Evolutionary conservation across 768 basidiomycete genomes (phyloP), one percentile per base, ranked within the genome.

Genomic region (Podaxis sp.): DNA sequence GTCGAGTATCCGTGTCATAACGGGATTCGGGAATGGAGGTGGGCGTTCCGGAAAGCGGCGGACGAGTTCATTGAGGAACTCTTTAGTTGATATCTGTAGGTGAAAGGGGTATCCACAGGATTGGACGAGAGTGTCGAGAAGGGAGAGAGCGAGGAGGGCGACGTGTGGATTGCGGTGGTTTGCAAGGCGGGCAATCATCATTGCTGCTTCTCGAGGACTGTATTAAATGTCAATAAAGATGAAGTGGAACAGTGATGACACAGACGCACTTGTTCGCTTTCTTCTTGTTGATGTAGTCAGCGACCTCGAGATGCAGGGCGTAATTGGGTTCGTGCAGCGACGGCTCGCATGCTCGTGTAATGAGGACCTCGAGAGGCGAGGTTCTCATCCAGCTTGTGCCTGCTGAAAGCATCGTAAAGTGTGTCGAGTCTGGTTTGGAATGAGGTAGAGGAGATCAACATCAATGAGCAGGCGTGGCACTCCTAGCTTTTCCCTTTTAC

Each of bases 71-170:
- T 99, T 99, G 16, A 98, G 80, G 71, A 98, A 99, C 69, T 98
- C 97, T 70, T 99, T 98, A 44, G 96, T 98, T 16, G 90, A 81
- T 67, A 98, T 91, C 73, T 99, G 97, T 23, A 99, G 87, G 71
- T 98, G 97, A 61, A 99, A 90, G 0, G 96, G 88, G 75, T 99
- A 99, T 72, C 97, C 97, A 71, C 96, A 98, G 42, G 91, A 89
- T 70, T 95, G 91, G 48, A 98, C 90, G 53, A 99, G 87, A 13
- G 91, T 94, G 72, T 95, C 91, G 64, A 98, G 86, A 3, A 96
- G 84, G 4, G 89, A 77, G 10, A 98, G 83, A 2, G 93, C 87
- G 32, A 98, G 86, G 64, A 95, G 82, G 21, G 93, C 87, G 66
- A 96, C 82, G 70, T 97, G 95, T 0, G 92, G 92, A 68, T 96